These are phyloP conservation scores for Alternaria longipes DNA, from an alignment of 2,329 filamentous ascomycete species.

Conservation along the genomic window DNA sequence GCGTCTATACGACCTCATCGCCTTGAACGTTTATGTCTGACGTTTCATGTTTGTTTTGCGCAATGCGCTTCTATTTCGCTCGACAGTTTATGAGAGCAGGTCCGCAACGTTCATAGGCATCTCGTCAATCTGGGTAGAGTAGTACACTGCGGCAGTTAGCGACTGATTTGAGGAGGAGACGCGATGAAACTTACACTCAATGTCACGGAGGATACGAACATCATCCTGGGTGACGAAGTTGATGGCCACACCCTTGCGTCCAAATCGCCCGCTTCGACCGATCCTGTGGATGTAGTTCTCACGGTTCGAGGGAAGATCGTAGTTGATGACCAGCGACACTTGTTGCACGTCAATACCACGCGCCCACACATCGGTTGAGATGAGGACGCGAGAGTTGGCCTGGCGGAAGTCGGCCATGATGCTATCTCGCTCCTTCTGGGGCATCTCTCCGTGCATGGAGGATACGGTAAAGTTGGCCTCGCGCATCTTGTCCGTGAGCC, in stretches of 20 bases:
- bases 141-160: conserved; percentile 73
- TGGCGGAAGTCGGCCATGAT: conserved; percentile 99
- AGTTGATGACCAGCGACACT: conserved; percentile 98
- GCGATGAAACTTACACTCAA: conserved; percentile 74
- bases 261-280: conserved; percentile 92
- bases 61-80: not conserved
- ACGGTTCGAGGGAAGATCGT: conserved; percentile 96
- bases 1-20: not conserved
- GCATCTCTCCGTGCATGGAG: conserved; percentile 99
- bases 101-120: conserved; percentile 89
- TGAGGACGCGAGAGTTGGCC: conserved; percentile 93
- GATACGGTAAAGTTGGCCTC: conserved; percentile 99
- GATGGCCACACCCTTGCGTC: conserved; percentile 98
- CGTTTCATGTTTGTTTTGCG: not conserved
- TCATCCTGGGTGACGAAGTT: conserved; percentile 99
- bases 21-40: not conserved
- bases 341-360: conserved; percentile 99
- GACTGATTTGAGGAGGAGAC: not conserved
- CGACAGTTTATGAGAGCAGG: conserved; percentile 36
- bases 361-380: conserved; percentile 97
- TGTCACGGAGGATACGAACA: conserved; percentile 95
- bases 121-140: conserved; percentile 96
- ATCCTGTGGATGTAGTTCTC: conserved; percentile 99
- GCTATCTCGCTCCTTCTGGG: conserved; percentile 95
- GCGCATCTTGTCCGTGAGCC: conserved; percentile 99